Evolutionary conservation across 139 green algal genomes (phyloP), one percentile per base, ranked within the genome.

Genomic region (Chara braunii): DNA sequence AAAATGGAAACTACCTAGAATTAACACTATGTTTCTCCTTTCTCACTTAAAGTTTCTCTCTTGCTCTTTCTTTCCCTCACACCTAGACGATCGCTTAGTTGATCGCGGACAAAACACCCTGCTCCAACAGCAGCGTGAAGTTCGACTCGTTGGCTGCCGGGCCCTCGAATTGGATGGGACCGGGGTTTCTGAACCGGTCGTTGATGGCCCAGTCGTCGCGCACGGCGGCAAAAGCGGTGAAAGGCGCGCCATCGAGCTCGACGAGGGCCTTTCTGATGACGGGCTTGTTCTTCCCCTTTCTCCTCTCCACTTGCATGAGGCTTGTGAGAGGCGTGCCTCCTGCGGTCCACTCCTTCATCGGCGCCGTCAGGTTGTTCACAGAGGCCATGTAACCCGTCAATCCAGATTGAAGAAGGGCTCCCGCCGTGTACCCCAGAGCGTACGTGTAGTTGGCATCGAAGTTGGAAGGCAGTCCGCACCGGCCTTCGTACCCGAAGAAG

Each of bases 391-490:
- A 37, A 12, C 83, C 83, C 3, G 80, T 86, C 33, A 71, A 29
- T 26, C 61, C 50, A 1, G 24, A 26, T 0, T 56, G 68, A 37
- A 80, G 26, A 56, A 88, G 70, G 23, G 74, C 61, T 2, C 45
- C 80, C 0, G 82, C 83, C 1, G 66, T 75, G 11, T 63, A 62
- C 11, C 83, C 83, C 51, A 88, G 72, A 7, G 72, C 57, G 34
- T 77, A 82, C 54, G 66, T 81, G 56, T 88, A 88, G 23, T 80
- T 79, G 43, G 77, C 68, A 43, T 88, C 83, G 57, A 88, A 88
- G 62, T 87, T 87, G 67, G 77, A 80, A 66, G 83, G 83, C 59
- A 80, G 42, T 31, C 55, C 56, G 56, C 68, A 86, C 34, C 83
- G 74, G 23, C 83, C 83, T 66, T 88, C 80, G 40, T 87, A 88